phyloP scores from a whole-genome alignment of 2,329 filamentous ascomycete genomes.

The Cladosporium sp. region DNA sequence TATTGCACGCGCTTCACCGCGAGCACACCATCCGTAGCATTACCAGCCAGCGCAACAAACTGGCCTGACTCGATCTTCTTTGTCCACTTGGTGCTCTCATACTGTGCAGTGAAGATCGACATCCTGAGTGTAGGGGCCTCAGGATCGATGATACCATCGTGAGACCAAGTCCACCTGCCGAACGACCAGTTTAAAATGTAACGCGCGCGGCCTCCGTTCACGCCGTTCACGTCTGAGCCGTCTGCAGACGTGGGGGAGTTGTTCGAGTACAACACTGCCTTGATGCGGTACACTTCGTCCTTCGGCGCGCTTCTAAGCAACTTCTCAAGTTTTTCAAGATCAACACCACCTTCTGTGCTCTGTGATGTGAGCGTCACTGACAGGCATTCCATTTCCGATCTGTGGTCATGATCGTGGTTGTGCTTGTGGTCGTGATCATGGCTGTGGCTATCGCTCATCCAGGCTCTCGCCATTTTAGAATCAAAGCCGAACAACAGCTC shows the following conservation, averaged over 20 bases:
- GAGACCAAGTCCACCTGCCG: constrained; percentile 88
- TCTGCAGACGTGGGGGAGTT: constrained; percentile 43
- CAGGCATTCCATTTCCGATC: constrained; percentile 85
- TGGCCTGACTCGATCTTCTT: constrained; percentile 61
- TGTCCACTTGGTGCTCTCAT: constrained; percentile 75
- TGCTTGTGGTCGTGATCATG: constrained; percentile 46
- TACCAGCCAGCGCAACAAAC: constrained; percentile 29
- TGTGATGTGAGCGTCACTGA: constrained; percentile 64
- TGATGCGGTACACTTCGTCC: constrained; percentile 95
- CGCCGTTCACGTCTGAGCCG: constrained; percentile 37
- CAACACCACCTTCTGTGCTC: constrained; percentile 52
- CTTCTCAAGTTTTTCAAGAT: constrained; percentile 60
- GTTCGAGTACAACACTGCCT: constrained; percentile 61
- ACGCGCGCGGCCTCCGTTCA: constrained; percentile 46
- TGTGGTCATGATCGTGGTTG: constrained; percentile 59
- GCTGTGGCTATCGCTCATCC: constrained; percentile 39
- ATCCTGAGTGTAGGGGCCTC: constrained; percentile 62
- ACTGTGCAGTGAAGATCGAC: constrained; percentile 73
- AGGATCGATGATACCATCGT: constrained; percentile 41
- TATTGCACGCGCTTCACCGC: constrained; percentile 46
- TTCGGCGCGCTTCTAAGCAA: constrained; percentile 76
- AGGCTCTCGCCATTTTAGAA: constrained; percentile 66
- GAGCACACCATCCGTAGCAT: constrained; percentile 48
- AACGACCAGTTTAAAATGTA: constrained; percentile 99
- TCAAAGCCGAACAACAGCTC: constrained; percentile 86